phyloP scores from a whole-genome alignment of 2,329 filamentous ascomycete species.

The Chaetomium sp. region DNA sequence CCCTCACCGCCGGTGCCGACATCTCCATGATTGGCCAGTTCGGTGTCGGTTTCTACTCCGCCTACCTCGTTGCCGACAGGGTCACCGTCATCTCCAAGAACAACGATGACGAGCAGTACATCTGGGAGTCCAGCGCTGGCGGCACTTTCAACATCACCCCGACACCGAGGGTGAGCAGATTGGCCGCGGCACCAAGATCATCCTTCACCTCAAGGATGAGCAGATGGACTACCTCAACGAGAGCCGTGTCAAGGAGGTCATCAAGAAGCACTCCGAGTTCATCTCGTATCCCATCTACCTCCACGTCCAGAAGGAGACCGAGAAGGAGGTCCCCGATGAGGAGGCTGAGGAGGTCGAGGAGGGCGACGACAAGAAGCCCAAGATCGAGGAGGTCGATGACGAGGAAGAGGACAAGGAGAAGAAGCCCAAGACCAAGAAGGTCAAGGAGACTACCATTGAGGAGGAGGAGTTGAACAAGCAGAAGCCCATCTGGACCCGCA shows the following conservation, averaged over 20 bases:
- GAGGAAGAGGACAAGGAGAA: conserved; percentile 79
- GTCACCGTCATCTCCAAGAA: conserved; percentile 96
- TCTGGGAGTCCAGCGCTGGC: conserved; percentile 97
- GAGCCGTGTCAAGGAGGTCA: conserved; percentile 99
- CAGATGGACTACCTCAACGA: conserved; percentile 98
- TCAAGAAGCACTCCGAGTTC: conserved; percentile 99
- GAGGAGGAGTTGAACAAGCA: conserved; percentile 99
- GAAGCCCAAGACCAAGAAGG: conserved; percentile 97
- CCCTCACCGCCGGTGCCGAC: conserved; percentile 94
- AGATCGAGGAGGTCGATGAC: conserved; percentile 89
- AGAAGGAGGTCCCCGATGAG: conserved; percentile 98
- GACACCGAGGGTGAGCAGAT: conserved; percentile 87
- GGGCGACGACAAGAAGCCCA: conserved; percentile 90
- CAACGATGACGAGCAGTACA: conserved; percentile 99
- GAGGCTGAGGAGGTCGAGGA: conserved; percentile 68
- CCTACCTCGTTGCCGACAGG: conserved; percentile 97
- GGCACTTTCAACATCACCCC: conserved; percentile 92
- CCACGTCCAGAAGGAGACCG: conserved; percentile 97
- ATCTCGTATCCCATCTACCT: conserved; percentile 99
- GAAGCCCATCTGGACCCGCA: conserved; percentile 99
- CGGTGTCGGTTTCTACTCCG: conserved; percentile 99
- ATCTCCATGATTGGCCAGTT: conserved; percentile 99
- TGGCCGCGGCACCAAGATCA: conserved; percentile 95
- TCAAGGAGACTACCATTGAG: conserved; percentile 98
- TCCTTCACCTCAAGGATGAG: conserved; percentile 99